Percentiles rank a stretch among this genome's conserved stretches.
Conservation (phyloP, 2,329 filamentous ascomycete species). For the Colletotrichum echinochloae region DNA sequence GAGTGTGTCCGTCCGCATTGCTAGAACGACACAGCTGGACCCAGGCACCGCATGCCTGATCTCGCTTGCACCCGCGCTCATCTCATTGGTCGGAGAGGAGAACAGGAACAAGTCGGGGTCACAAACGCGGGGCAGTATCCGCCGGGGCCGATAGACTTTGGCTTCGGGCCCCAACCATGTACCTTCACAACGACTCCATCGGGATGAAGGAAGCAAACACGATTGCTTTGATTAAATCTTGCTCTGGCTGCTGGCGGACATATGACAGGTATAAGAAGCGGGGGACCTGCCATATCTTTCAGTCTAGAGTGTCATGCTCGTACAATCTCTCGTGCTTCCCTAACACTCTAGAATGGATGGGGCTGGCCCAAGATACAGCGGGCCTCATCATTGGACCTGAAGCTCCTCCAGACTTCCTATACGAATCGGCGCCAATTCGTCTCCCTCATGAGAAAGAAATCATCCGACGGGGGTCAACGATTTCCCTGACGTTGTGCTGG, state of each 20-base stretch:
- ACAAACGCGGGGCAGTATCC: background rate
- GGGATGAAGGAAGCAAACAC: too few relatives aligned
- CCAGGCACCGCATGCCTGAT: background rate
- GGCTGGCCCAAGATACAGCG: background rate
- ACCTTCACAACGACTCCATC: too few relatives aligned
- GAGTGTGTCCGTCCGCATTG: conserved; percentile 26
- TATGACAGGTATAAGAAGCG: background rate
- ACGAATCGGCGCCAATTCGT: too few relatives aligned
- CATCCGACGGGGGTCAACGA: conserved; percentile 19
- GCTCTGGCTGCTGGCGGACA: background rate
- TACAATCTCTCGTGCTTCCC: background rate
- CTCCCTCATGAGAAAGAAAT: conserved; percentile 1
- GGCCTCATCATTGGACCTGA: background rate
- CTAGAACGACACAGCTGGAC: background rate
- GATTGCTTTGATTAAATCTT: background rate
- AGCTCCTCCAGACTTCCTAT: background rate
- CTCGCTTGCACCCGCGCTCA: conserved; percentile 3
- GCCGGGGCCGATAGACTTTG: background rate
- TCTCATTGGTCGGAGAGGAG: background rate
- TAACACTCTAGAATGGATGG: background rate
- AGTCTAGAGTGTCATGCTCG: background rate
- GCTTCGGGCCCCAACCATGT: background rate
- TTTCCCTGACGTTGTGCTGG: conserved; percentile 43
- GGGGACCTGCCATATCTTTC: background rate
- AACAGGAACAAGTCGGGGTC: background rate